These are phyloP conservation scores for Fusarium longipes DNA, from an alignment of 2,329 filamentous ascomycete species.

Conservation along the genomic window DNA sequence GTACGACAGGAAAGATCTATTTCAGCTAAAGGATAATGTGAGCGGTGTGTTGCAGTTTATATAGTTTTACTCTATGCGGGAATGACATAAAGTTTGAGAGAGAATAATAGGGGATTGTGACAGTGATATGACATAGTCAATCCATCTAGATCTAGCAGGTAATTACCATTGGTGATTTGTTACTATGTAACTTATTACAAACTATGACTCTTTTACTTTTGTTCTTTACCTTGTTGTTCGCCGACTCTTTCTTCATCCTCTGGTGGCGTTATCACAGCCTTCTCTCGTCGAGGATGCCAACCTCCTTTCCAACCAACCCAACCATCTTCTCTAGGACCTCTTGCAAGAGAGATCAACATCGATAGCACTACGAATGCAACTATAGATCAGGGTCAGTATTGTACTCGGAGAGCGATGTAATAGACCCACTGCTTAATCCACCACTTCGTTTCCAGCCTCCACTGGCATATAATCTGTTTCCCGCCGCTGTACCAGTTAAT, in stretches of 20 bases:
- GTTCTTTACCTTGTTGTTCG: constrained; percentile 2
- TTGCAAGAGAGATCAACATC: constrained; percentile 46
- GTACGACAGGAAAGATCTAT: no score
- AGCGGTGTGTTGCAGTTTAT: no score
- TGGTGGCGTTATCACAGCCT: neutral
- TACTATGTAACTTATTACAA: neutral
- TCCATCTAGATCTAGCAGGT: no score
- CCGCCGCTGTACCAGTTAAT: constrained; percentile 73
- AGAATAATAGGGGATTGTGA: no score
- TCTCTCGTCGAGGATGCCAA: constrained; percentile 39
- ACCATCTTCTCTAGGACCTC: constrained; percentile 48
- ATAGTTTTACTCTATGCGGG: no score
- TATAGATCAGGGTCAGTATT: neutral
- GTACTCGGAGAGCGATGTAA: neutral
- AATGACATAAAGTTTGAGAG: no score
- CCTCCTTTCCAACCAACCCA: constrained; percentile 52
- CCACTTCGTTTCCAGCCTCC: constrained; percentile 64
- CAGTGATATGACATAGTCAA: no score
- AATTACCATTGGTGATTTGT: neutral
- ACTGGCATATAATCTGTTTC: constrained; percentile 63
- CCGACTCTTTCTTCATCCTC: constrained; percentile 14
- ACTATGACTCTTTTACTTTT: neutral
- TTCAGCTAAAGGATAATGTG: no score
- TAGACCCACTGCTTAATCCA: constrained; percentile 48
- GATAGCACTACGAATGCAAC: constrained; percentile 45